Evolutionary conservation across 352 stramenopile species (phyloP).

Genomic region (Phytophthora sansomeana): DNA sequence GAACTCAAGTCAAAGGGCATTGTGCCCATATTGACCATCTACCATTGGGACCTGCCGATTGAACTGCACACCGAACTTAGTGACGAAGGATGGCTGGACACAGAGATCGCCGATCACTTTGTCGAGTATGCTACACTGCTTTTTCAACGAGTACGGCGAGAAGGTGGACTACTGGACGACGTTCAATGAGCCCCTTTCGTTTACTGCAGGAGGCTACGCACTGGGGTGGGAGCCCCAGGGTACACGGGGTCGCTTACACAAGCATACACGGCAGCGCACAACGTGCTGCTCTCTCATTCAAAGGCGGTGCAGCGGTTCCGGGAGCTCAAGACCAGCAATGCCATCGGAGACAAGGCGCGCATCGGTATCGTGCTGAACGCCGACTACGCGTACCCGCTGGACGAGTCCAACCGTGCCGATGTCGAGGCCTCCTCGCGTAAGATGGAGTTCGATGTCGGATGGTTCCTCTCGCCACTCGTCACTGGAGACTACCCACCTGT

Average conservation of each 20-base stretch:
- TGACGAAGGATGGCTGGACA: conserved; percentile 64
- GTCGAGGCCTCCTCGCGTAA: too few relatives aligned
- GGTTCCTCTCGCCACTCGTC: too few relatives aligned
- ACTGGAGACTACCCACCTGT: too few relatives aligned
- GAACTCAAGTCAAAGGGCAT: conserved; percentile 24
- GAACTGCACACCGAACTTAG: conserved; percentile 51
- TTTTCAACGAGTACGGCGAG: conserved; percentile 90
- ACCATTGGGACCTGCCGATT: conserved; percentile 35
- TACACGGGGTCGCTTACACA: conserved; percentile 48
- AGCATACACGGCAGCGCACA: conserved; percentile 66
- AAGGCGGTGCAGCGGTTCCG: conserved; percentile 87
- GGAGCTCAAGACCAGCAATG: conserved; percentile 34
- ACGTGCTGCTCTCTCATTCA: conserved; percentile 92
- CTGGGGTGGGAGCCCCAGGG: conserved; percentile 54
- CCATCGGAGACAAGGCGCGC: conserved; percentile 48
- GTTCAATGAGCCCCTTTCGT: conserved; percentile 93
- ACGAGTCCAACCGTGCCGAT: too few relatives aligned
- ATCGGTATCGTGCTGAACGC: too few relatives aligned
- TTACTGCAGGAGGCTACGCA: conserved; percentile 85
- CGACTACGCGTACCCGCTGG: too few relatives aligned
- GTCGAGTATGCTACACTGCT: conserved; percentile 87
- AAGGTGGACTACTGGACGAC: conserved; percentile 93
- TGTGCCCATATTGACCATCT: conserved; percentile 35
- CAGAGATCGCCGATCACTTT: conserved; percentile 67
- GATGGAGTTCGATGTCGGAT: too few relatives aligned